Conservation (phyloP, 1,284 basidiomycete genomes). For the Rhodotorula sp. region DNA sequence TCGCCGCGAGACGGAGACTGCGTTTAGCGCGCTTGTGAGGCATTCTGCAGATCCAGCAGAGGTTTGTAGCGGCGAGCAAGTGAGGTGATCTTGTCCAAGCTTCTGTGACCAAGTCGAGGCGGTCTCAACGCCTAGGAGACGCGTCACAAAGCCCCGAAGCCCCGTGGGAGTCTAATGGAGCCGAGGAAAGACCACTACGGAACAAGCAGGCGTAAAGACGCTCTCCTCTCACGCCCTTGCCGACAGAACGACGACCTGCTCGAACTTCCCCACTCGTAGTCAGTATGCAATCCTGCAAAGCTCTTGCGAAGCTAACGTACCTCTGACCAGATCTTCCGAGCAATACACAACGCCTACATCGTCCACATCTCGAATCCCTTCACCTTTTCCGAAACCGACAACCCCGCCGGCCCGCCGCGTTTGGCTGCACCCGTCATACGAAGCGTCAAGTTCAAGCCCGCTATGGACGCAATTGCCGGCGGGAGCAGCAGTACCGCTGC, state of each 20-base stretch:
- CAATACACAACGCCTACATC: slow-evolving; percentile 49
- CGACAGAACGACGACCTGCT: no score
- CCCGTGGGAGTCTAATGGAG: no score
- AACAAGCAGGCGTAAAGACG: no score
- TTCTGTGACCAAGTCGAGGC: not conserved
- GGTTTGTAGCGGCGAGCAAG: not conserved
- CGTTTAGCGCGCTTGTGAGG: slow-evolving; percentile 31
- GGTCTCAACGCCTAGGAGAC: no score
- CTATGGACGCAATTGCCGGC: slow-evolving; percentile 37
- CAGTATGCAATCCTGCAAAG: no score
- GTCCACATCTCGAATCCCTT: slow-evolving; percentile 49
- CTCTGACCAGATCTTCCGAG: slow-evolving; percentile 46
- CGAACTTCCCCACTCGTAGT: no score
- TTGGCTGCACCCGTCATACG: slow-evolving; percentile 37
- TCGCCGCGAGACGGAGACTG: slow-evolving; percentile 13
- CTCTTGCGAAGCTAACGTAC: not conserved
- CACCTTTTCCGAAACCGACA: slow-evolving; percentile 36
- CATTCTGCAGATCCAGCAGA: slow-evolving; percentile 2
- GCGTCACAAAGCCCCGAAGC: no score
- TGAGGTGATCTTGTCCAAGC: not conserved
- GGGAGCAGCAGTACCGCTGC: not conserved
- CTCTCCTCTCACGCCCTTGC: no score
- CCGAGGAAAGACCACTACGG: no score
- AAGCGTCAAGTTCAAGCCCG: slow-evolving; percentile 23
- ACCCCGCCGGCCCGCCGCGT: slow-evolving; percentile 14